Percentiles rank a stretch among this genome's conserved stretches.
phyloP scores from a whole-genome alignment of 225 moss, liverwort and hornwort genomes.

The Antitrichia curtipendula region DNA sequence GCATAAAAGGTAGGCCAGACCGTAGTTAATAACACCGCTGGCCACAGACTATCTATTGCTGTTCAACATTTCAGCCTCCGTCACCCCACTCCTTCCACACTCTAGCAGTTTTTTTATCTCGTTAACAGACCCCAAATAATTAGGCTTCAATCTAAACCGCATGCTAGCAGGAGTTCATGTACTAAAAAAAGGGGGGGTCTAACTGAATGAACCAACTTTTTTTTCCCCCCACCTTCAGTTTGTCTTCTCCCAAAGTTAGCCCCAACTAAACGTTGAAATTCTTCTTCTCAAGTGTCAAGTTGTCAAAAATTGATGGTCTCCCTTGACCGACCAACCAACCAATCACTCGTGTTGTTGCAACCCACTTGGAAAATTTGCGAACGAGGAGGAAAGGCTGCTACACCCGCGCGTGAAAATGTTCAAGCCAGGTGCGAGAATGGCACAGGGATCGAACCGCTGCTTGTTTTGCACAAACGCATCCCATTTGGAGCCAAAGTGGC shows the following conservation, averaged over 20 bases:
- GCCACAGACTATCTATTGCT: background rate
- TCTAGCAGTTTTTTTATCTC: background rate
- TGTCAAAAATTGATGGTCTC: background rate
- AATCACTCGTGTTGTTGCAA: background rate
- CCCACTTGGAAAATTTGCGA: background rate
- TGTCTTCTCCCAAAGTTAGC: background rate
- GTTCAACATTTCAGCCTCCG: background rate
- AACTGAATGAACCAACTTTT: background rate
- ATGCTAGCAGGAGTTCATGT: background rate
- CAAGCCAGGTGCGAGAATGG: slow-evolving; percentile 22
- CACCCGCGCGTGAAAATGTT: slow-evolving; percentile 17
- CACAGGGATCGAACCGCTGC: slow-evolving; percentile 22
- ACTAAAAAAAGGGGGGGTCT: no score
- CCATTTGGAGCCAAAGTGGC: slow-evolving; percentile 42
- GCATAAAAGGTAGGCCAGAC: background rate
- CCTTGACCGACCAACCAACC: accelerated
- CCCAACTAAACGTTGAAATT: background rate
- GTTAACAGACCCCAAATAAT: background rate
- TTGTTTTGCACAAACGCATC: slow-evolving; percentile 12
- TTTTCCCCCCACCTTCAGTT: background rate
- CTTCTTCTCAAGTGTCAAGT: background rate
- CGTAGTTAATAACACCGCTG: background rate
- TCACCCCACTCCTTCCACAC: background rate
- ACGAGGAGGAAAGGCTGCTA: background rate
- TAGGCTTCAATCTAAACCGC: background rate